These are phyloP conservation scores for Globisporangium nagaii DNA, from an alignment of 352 stramenopile species.

Conservation along the genomic window DNA sequence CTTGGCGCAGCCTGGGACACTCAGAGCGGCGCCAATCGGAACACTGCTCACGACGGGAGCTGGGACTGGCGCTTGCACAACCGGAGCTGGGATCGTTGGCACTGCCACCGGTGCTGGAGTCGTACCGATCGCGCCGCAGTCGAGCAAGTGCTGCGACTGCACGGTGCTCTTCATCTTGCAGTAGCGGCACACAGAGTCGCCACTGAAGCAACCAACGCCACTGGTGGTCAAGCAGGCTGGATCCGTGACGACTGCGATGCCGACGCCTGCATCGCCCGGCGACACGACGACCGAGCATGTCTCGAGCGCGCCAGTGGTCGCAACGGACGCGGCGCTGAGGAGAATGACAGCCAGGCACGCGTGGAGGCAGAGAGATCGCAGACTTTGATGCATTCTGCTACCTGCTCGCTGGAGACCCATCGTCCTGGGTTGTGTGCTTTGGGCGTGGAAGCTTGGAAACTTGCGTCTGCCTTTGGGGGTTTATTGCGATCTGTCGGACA, in stretches of 20 bases:
- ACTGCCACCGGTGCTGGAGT: not conserved
- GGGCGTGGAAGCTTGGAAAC: no score
- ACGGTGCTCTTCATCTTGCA: conserved; percentile 11
- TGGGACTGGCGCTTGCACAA: not conserved
- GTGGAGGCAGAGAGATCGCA: not conserved
- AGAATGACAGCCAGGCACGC: not conserved
- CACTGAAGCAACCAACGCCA: conserved; percentile 5
- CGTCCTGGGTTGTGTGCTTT: not conserved
- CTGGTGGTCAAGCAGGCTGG: not conserved
- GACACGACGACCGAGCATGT: conserved; percentile 4
- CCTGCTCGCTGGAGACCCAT: not conserved
- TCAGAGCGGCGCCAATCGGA: not conserved
- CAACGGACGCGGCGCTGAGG: not conserved
- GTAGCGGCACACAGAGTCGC: conserved; percentile 9
- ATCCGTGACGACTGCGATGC: conserved; percentile 9
- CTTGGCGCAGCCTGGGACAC: not conserved
- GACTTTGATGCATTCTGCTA: not conserved
- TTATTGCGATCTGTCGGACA: no score
- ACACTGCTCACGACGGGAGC: not conserved
- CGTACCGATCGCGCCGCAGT: not conserved
- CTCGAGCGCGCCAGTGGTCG: not conserved
- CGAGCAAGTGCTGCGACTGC: conserved; percentile 10
- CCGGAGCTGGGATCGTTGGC: not conserved
- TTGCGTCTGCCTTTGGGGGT: no score
- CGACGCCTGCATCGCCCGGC: conserved; percentile 5